These are phyloP conservation scores for Calonectria montana DNA, from an alignment of 2,329 filamentous ascomycete genomes.

Conservation along the genomic window DNA sequence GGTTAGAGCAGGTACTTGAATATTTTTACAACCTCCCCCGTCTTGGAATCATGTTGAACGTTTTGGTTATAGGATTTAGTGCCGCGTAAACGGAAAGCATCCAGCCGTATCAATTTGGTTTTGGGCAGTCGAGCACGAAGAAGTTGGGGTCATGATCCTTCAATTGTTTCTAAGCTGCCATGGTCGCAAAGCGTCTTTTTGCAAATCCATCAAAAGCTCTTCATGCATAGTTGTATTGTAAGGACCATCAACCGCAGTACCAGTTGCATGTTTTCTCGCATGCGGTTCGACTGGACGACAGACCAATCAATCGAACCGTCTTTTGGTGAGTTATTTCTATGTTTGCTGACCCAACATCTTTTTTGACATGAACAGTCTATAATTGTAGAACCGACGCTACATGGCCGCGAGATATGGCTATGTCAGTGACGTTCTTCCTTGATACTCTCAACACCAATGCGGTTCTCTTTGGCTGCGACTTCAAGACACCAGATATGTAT, in stretches of 20 bases:
- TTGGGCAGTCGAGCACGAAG: background rate
- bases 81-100: background rate
- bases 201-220: background rate
- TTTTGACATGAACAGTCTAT: constrained; percentile 21
- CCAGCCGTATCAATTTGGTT: background rate
- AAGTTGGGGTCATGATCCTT: background rate
- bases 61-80: background rate
- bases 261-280: constrained; percentile 20
- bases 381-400: constrained; percentile 24
- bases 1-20: background rate
- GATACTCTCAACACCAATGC: constrained; percentile 23
- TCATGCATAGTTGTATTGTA: constrained; percentile 19
- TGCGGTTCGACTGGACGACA: background rate
- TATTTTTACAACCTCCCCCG: no score
- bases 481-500: background rate
- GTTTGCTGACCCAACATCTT: no score
- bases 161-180: constrained; percentile 1
- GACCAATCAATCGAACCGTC: background rate
- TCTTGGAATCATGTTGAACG: background rate
- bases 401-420: constrained; percentile 26
- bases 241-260: constrained; percentile 26
- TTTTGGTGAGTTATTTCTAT: background rate
- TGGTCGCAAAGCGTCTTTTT: background rate
- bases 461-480: constrained; percentile 23
- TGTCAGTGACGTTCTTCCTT: constrained; percentile 25